Base-by-base conservation (phyloP, 2,329 filamentous ascomycete genomes). In the Pestalotiopsis sp. region DNA sequence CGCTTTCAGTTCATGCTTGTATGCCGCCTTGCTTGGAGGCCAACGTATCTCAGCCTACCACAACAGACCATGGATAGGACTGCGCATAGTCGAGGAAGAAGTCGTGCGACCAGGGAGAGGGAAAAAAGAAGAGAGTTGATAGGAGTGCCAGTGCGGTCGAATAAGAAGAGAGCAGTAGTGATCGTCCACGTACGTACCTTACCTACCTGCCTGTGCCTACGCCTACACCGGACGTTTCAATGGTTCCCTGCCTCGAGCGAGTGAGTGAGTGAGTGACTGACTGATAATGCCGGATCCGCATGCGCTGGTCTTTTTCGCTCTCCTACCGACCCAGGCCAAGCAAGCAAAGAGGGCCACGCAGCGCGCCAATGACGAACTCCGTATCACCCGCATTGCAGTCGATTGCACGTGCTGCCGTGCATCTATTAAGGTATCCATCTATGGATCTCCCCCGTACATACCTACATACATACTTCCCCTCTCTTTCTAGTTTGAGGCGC, bases 41-140 rank as follows among this genome's bases (percentile, higher is more conserved):
- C 38, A 56, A 67, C 74, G 74, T 76, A 76, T 75, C 31, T 64
- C 60, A 67, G 62, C 70, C 70, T 71, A 71, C 70, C 70, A 71
- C 66, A 25, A 38, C 45, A 36, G 59, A 63, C 9, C 14, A 39
- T 60, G 14, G 39, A 67, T 67, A 45, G 41, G 65, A 27, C 52
- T 60, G 56, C 36, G 36, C 58, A 67, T 67, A 67, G 65, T 67
- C 31, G 65, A 67, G 12, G 49, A 38, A n/a, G 25, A 67, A 23
- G 65, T 36, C 20, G 65, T 67, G 65, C 27, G 60, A 67, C 65
- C 52, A 59, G 36, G 36, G 27, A 31, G 27, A 31, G 27, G 27
- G 27, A 17, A 25, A 41, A 56, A 17, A 13, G 27, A 14, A 52
- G 45, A 52, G 6, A 38, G 36, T 65, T 56, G 63, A 25, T 56